Evolutionary conservation across 306 rosid species (phyloP), one percentile per base, ranked within the genome.

Genomic region (Trifolium repens): DNA sequence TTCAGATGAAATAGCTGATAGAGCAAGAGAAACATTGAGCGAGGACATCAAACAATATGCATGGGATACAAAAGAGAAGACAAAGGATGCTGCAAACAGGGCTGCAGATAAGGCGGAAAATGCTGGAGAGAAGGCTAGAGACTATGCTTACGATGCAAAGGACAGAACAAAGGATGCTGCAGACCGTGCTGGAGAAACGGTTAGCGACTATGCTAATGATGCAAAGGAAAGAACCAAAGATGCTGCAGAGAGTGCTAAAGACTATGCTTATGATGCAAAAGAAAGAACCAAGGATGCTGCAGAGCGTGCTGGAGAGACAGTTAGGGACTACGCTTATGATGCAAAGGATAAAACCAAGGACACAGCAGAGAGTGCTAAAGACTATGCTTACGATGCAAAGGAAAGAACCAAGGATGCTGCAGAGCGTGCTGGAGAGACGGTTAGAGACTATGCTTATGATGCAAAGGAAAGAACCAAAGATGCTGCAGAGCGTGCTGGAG

Each of bases 21-120:
- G 82, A 50, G 86, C 84, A 1, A 85, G 69, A 22, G 87, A 85
- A 19, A 22, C 78, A 13, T 16, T 80, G 37, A 82, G 13, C 4
- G 85, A 52, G 0, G 67, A 5, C 15, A 79, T 79, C 0, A 78
- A 85, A 24, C 78, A 78, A 1, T 57, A 74, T 11, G 76, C 73
- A 4, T 2, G 67, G 0, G 58, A 54, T 54, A 9, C 64, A 1
- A 58, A 58, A 11, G 84, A 83, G 80, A 77, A 73, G 72, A 61
- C 82, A 2, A 65, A 83, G 35, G 84, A 69, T 10, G 83, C 80
- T 5, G 13, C 68, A 15, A 9, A 50, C 2, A 61, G 35, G 10
- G 80, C 65, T 1, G 74, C 74, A 0, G 80, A 84, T 66, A 76
- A 49, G 0, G 80, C 55, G 8, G 44, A 80, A 42, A 67, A 14